Base-by-base conservation (phyloP, 2,329 filamentous ascomycete genomes). In the Diaporthe ilicicola region DNA sequence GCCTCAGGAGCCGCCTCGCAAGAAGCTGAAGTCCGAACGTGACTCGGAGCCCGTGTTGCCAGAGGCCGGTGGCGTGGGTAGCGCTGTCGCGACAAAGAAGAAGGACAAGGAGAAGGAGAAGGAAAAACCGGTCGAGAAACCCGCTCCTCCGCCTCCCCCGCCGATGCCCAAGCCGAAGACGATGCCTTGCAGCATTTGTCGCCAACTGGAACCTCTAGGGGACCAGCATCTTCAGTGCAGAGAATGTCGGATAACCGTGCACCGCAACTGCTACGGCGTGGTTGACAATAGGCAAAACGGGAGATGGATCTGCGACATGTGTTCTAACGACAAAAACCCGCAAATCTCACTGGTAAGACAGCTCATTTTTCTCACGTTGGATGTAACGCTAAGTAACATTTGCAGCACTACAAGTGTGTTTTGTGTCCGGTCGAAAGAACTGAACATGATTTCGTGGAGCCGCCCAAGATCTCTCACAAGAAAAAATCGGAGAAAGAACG, bases 301-400 rank as follows among this genome's bases (percentile, higher is more conserved):
- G 54, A 97, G 97, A 81, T 99, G 96, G 96, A 89, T 92, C 50
- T 99, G 96, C 81, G 96, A 98, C 81, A 97, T 95, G 89, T 99
- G 96, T 81, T 87, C 91, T 46, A 99, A 99, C 78, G 96, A 99
- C 79, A 94, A 94, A 79, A 95, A 92, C 77, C 94, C 95, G 6
- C 91, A 94, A 75, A 92, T 97, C 54, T 98, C 96, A n/a, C 95
- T 97, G 70, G 92, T 93, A 86, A 86, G 90, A n/a, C 37, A 85
- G 71, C 34, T 27, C 32, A 24, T 6, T 7, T n/a, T 34, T 13
- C 12, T 24, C 34, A 6, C 51, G n/a, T 53, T 32, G 54, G 39
- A 24, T 37, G 4, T n/a, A 24, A 22, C 37, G 67, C 70, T 70
- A 55, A 72, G n/a, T 70, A 54, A 39, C 32, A 1, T 39, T 65